Conservation (phyloP, 2,329 filamentous ascomycete genomes). For the Camptophora hylomeconis region DNA sequence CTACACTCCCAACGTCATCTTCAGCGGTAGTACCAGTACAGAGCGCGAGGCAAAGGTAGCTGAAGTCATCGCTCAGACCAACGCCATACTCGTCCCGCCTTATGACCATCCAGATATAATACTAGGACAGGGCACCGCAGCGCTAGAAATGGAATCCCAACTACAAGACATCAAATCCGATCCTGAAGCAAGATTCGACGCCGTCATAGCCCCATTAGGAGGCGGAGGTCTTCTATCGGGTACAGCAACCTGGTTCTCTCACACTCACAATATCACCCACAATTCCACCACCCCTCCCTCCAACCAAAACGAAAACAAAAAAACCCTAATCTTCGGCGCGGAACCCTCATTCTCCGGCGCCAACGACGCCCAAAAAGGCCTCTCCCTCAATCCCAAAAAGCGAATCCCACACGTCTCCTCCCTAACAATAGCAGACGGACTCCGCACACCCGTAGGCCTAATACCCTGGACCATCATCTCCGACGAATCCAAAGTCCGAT, state of each 20-base stretch:
- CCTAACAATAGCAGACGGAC: slow-evolving; percentile 76
- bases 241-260: slow-evolving; percentile 57
- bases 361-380: slow-evolving; percentile 66
- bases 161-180: slow-evolving; percentile 40
- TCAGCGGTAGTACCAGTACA: slow-evolving; percentile 64
- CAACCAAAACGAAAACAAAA: slow-evolving; percentile 40
- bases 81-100: slow-evolving; percentile 66
- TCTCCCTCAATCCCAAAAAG: slow-evolving; percentile 40
- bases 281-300: not conserved
- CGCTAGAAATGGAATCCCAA: slow-evolving; percentile 68
- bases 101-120: slow-evolving; percentile 91
- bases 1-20: slow-evolving; percentile 66
- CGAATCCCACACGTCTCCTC: slow-evolving; percentile 58
- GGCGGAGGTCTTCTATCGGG: slow-evolving; percentile 82
- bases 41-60: slow-evolving; percentile 69
- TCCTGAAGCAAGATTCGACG: slow-evolving; percentile 37
- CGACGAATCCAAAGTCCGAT: slow-evolving; percentile 54
- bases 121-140: slow-evolving; percentile 83
- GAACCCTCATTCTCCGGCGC: slow-evolving; percentile 74
- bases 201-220: slow-evolving; percentile 70
- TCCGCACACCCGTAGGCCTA: slow-evolving; percentile 68
- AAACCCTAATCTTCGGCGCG: slow-evolving; percentile 65
- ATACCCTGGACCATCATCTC: slow-evolving; percentile 68
- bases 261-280: slow-evolving; percentile 13
- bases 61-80: slow-evolving; percentile 52